Conservation (phyloP, 2,329 filamentous ascomycete species). For the Neospermospora avenae region DNA sequence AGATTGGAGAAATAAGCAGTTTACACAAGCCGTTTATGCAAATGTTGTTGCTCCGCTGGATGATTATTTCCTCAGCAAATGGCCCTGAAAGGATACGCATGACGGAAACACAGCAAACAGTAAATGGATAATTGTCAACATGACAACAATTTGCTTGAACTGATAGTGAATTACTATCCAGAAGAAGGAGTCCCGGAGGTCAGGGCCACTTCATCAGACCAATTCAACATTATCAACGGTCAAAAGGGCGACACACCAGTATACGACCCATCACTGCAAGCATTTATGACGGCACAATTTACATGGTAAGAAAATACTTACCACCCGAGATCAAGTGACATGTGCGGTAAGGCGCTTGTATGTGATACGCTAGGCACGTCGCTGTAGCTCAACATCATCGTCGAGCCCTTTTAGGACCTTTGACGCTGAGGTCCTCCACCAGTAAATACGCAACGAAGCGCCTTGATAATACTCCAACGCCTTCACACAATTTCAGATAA, state of each 20-base stretch:
- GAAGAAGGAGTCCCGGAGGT: too few relatives aligned
- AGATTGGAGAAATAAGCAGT: conserved; percentile 24
- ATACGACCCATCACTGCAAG: too few relatives aligned
- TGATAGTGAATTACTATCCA: too few relatives aligned
- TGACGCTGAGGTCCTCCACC: too few relatives aligned
- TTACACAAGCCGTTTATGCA: conserved; percentile 26
- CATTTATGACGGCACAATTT: too few relatives aligned
- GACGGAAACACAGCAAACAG: not conserved
- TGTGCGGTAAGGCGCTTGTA: not conserved
- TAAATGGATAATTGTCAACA: not conserved
- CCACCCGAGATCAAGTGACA: too few relatives aligned
- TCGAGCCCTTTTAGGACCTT: too few relatives aligned
- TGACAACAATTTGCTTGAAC: not conserved
- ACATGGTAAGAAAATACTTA: too few relatives aligned
- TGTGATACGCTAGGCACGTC: not conserved
- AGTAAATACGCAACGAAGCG: not conserved
- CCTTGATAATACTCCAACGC: not conserved
- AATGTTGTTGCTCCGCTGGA: conserved; percentile 25
- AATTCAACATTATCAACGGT: too few relatives aligned
- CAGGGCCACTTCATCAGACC: too few relatives aligned
- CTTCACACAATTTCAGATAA: too few relatives aligned
- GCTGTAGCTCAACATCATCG: not conserved
- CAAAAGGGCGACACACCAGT: too few relatives aligned
- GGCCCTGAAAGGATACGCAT: not conserved
- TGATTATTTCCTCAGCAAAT: conserved; percentile 2